These are phyloP conservation scores for Phoma herbarum DNA, from an alignment of 2,329 filamentous ascomycete species.

Conservation along the genomic window DNA sequence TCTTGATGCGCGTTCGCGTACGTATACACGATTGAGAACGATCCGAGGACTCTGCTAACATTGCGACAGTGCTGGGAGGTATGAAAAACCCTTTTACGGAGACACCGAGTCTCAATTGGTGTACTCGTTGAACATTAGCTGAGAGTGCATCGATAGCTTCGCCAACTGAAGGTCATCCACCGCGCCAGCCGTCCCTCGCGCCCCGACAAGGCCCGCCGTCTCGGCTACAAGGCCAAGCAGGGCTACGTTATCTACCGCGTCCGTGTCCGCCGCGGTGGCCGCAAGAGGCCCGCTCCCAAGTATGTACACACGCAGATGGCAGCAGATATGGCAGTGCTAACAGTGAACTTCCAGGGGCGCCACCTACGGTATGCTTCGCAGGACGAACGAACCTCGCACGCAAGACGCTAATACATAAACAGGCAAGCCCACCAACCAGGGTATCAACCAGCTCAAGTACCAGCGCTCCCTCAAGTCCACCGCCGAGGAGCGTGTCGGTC, in stretches of 20 bases:
- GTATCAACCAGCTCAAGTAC: constrained; percentile 99
- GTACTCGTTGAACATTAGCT: constrained; percentile 99
- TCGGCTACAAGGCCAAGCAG: constrained; percentile 99
- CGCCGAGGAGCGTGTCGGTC: constrained; percentile 99
- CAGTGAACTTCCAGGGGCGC: constrained; percentile 73
- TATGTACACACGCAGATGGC: constrained; percentile 30
- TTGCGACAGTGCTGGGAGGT: constrained; percentile 88
- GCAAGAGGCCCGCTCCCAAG: constrained; percentile 94
- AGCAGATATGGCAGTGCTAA: constrained; percentile 35
- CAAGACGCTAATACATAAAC: constrained; percentile 43
- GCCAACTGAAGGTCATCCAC: constrained; percentile 99
- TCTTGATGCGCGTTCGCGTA: constrained; percentile 85
- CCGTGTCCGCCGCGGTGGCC: constrained; percentile 97
- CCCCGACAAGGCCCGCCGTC: constrained; percentile 99
- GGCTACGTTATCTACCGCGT: constrained; percentile 99
- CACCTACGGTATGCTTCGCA: constrained; percentile 82
- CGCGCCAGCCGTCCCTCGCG: constrained; percentile 97
- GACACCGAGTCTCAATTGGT: constrained; percentile 54
- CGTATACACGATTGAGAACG: constrained; percentile 31
- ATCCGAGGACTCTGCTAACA: constrained; percentile 40
- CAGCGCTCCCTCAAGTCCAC: constrained; percentile 98
- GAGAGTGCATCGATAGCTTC: constrained; percentile 99
- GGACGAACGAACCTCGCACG: constrained; percentile 2
- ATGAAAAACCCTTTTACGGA: constrained; percentile 49
- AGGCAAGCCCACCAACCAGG: constrained; percentile 99